Evolutionary conservation across 2,329 filamentous ascomycete species (phyloP).

Genomic region (Monilinia fructigena): DNA sequence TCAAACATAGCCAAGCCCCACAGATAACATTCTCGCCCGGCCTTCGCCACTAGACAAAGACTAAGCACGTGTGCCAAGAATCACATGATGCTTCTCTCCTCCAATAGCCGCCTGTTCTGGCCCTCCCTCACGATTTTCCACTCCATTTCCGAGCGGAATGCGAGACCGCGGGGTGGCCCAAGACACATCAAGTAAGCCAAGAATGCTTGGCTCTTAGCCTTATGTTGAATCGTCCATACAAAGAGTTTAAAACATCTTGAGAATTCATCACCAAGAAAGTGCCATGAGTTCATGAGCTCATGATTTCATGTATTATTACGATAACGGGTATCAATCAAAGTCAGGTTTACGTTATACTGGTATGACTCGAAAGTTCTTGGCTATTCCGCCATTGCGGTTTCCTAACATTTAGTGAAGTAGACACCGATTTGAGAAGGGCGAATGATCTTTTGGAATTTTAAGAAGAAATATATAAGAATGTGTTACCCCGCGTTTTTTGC

Average conservation of each 20-base stretch:
- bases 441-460: too few species aligned
- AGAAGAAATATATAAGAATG: constrained; percentile 11
- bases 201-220: constrained; percentile 1
- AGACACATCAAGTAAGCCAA: constrained; percentile 1
- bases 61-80: neutral
- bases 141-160: constrained; percentile 9
- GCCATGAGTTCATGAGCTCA: constrained; percentile 14
- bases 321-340: neutral
- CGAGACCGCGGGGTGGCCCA: constrained; percentile 7
- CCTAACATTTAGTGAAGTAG: neutral
- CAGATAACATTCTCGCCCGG: neutral
- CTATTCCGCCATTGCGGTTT: constrained; percentile 6
- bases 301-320: neutral
- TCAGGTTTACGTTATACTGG: neutral
- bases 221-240: constrained; percentile 1
- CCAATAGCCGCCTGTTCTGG: neutral
- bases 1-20: neutral
- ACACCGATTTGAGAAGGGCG: neutral
- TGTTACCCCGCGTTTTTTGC: neutral
- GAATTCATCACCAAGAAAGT: neutral
- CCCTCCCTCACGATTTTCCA: neutral
- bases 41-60: neutral
- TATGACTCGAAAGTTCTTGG: constrained; percentile 7
- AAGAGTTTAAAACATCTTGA: neutral
- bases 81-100: neutral